Conservation (phyloP, 2,329 filamentous ascomycete species). For the Beauveria scarabaeidicola region DNA sequence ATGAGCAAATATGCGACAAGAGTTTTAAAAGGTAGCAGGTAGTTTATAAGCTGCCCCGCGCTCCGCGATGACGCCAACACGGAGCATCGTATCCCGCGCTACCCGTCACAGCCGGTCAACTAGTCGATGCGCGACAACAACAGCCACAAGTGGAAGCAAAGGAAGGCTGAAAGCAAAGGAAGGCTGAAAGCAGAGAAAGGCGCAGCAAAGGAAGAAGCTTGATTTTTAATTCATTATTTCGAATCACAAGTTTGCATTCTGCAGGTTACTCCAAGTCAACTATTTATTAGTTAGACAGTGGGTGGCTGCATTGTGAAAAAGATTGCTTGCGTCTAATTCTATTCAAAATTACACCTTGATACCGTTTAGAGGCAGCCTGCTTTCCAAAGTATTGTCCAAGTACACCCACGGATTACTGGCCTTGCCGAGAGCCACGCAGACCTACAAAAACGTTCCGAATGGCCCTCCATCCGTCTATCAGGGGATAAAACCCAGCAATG, state of each 20-base stretch:
- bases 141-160: neutral
- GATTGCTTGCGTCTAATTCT: no score
- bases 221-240: no score
- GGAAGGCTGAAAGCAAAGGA: neutral
- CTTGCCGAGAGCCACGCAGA: neutral
- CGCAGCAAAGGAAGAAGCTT: no score
- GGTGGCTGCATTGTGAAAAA: no score
- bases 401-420: neutral
- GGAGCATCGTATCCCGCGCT: neutral
- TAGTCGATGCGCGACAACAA: neutral
- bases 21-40: no score
- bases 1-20: no score
- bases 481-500: constrained; percentile 39
- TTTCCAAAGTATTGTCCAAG: no score
- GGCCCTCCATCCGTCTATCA: constrained; percentile 36
- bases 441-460: constrained; percentile 15
- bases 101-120: neutral
- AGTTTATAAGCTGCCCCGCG: neutral
- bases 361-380: no score
- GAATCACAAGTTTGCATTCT: no score
- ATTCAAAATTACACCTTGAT: no score
- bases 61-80: neutral
- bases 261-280: no score
- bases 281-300: no score
- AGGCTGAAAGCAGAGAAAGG: neutral